These are phyloP conservation scores for Jamesozyma jinghongensis DNA, from an alignment of 805 yeast species.

Conservation along the genomic window DNA sequence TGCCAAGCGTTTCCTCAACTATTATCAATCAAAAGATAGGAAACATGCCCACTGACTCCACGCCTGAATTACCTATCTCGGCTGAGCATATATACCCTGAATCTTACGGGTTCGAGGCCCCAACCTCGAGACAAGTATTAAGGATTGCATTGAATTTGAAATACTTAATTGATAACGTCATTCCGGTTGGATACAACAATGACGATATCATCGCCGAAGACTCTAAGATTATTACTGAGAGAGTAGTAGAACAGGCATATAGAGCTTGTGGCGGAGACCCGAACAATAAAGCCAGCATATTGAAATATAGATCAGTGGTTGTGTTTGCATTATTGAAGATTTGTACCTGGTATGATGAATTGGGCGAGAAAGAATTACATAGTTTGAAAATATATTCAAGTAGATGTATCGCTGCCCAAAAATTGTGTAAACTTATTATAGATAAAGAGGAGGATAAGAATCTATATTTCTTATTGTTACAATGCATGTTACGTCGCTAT, in stretches of 20 bases:
- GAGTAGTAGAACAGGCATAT: constrained; percentile 50
- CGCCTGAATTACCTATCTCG: not conserved
- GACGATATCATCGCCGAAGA: constrained; percentile 44
- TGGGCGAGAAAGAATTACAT: constrained; percentile 50
- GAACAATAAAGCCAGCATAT: constrained; percentile 41
- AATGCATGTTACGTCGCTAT: constrained; percentile 70
- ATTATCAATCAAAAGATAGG: no score
- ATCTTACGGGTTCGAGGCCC: constrained; percentile 20
- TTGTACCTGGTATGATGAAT: constrained; percentile 65
- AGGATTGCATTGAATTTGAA: constrained; percentile 69
- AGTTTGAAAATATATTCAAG: constrained; percentile 55
- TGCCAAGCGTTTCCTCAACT: no score
- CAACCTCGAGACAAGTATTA: constrained; percentile 57
- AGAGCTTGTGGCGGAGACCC: constrained; percentile 78
- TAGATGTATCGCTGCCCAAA: constrained; percentile 64
- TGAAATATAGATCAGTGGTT: constrained; percentile 57
- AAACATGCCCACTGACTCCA: no score
- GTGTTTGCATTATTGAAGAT: constrained; percentile 67
- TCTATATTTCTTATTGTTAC: constrained; percentile 43
- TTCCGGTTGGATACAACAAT: constrained; percentile 55
- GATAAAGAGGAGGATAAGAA: constrained; percentile 50
- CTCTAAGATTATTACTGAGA: constrained; percentile 49
- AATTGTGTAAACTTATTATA: constrained; percentile 59
- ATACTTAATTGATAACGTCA: constrained; percentile 56
- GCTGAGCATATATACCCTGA: not conserved